A percentile compares a stretch with the other conserved stretches of the same genome.
phyloP scores from a whole-genome alignment of 2,329 filamentous ascomycete genomes.

The Akanthomyces uredinophilus region DNA sequence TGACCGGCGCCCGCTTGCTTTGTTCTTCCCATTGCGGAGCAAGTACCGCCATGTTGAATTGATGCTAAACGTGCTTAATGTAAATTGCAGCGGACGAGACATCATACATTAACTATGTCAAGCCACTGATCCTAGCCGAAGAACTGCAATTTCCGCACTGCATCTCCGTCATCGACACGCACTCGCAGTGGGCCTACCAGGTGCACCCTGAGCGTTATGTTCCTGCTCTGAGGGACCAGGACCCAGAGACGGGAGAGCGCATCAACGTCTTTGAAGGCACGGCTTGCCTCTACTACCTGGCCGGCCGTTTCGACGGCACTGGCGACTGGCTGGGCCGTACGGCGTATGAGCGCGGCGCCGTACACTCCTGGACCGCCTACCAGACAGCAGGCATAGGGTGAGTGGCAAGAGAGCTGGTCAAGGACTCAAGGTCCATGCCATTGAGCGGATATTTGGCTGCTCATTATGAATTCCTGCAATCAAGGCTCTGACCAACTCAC shows the following conservation, averaged over 20 bases:
- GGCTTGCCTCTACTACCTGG: conserved; percentile 32
- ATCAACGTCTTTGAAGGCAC: conserved; percentile 33
- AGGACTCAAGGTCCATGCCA: neutral
- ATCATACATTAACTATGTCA: too few relatives aligned
- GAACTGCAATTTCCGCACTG: conserved; percentile 28
- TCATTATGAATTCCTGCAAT: neutral
- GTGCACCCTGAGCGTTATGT: conserved; percentile 33
- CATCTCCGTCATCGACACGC: conserved; percentile 31
- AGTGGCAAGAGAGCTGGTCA: neutral
- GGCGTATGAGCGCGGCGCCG: conserved; percentile 23
- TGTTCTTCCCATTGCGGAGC: too few relatives aligned
- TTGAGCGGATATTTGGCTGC: neutral
- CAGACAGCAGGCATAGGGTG: conserved; percentile 33
- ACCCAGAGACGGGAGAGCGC: conserved; percentile 24
- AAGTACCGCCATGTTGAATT: too few relatives aligned
- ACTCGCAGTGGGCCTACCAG: conserved; percentile 26
- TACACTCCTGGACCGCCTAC: conserved; percentile 31
- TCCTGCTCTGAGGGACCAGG: conserved; percentile 28
- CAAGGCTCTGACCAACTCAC: neutral
- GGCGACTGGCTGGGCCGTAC: conserved; percentile 28
- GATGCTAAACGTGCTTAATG: too few relatives aligned
- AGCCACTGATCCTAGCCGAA: neutral
- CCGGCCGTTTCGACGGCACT: conserved; percentile 30
- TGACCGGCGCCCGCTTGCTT: too few relatives aligned
- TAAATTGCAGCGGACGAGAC: too few relatives aligned